Percentiles rank a stretch among this genome's conserved stretches.
These are phyloP conservation scores for Myrica gale DNA, from an alignment of 306 rosid genomes.

Conservation along the genomic window DNA sequence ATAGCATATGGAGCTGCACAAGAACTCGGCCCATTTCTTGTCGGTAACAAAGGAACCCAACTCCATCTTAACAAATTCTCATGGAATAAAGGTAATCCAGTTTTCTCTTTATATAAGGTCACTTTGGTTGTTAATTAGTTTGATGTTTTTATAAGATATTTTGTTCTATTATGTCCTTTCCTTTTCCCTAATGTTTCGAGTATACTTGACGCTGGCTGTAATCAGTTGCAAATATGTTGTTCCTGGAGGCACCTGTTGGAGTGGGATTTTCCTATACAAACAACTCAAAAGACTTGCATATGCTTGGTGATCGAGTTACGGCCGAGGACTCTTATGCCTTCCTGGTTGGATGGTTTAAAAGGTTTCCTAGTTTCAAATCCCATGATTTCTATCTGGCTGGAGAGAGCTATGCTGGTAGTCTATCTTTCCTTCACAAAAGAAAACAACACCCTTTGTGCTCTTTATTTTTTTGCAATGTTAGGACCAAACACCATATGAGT, in stretches of 20 bases:
- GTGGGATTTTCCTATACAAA: constrained; percentile 74
- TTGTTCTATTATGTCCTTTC: background rate
- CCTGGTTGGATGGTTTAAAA: constrained; percentile 58
- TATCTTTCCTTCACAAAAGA: background rate
- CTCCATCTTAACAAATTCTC: constrained; percentile 47
- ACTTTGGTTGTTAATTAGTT: background rate
- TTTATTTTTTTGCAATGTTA: no score
- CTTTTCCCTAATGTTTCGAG: background rate
- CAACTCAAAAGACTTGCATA: constrained; percentile 39
- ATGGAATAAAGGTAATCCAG: constrained; percentile 55
- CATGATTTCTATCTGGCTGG: constrained; percentile 59
- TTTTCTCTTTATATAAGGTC: background rate
- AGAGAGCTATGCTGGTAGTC: constrained; percentile 66
- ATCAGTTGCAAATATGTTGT: constrained; percentile 61
- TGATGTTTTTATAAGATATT: background rate
- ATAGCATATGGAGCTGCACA: constrained; percentile 63
- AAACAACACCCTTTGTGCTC: background rate
- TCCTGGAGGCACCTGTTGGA: constrained; percentile 75
- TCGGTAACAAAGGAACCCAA: constrained; percentile 27
- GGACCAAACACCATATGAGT: no score
- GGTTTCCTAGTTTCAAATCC: constrained; percentile 52
- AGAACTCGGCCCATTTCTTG: constrained; percentile 74
- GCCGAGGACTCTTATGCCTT: constrained; percentile 60
- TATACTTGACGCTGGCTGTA: background rate
- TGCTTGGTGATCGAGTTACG: constrained; percentile 55